Percentiles rank a stretch among this genome's conserved stretches.
These are phyloP conservation scores for Beauveria caledonica DNA, from an alignment of 2,329 filamentous ascomycete species.

Conservation along the genomic window DNA sequence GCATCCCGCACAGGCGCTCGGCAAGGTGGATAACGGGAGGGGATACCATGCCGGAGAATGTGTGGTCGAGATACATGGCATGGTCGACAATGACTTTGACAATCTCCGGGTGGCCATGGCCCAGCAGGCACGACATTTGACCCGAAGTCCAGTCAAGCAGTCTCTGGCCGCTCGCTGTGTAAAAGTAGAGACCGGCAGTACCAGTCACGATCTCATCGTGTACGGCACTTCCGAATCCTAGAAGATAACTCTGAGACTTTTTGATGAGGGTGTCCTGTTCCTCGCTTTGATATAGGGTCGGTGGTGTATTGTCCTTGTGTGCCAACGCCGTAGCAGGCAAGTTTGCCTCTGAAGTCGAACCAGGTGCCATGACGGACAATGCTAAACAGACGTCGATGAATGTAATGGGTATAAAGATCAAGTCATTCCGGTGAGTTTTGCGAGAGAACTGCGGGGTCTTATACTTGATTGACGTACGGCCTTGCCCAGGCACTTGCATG, in stretches of 20 bases:
- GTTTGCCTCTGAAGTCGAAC: neutral
- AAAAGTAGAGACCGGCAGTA: constrained; percentile 36
- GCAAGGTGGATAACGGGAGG: constrained; percentile 48
- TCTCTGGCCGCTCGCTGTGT: constrained; percentile 34
- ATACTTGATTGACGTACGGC: neutral
- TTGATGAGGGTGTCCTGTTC: constrained; percentile 16
- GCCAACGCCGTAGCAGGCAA: too few relatives aligned
- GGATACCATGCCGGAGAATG: constrained; percentile 51
- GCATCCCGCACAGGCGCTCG: constrained; percentile 38
- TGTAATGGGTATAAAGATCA: too few relatives aligned
- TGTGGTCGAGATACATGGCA: constrained; percentile 45
- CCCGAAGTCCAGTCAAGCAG: constrained; percentile 54
- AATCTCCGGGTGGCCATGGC: constrained; percentile 50
- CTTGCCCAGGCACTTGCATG: neutral
- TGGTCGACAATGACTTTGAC: constrained; percentile 42
- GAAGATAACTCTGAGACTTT: constrained; percentile 19
- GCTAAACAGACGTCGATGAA: neutral
- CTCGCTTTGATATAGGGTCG: constrained; percentile 18
- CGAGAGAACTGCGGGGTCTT: neutral
- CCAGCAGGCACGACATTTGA: constrained; percentile 52
- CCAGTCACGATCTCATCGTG: constrained; percentile 32
- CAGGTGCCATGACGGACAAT: constrained; percentile 18
- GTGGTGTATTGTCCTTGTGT: constrained; percentile 11
- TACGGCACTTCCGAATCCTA: constrained; percentile 20
- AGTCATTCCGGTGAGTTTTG: too few relatives aligned